A percentile compares a stretch with the other conserved stretches of the same genome.
These are phyloP conservation scores for Forsythia suspensa DNA, from an alignment of 257 asterid species.

Conservation along the genomic window DNA sequence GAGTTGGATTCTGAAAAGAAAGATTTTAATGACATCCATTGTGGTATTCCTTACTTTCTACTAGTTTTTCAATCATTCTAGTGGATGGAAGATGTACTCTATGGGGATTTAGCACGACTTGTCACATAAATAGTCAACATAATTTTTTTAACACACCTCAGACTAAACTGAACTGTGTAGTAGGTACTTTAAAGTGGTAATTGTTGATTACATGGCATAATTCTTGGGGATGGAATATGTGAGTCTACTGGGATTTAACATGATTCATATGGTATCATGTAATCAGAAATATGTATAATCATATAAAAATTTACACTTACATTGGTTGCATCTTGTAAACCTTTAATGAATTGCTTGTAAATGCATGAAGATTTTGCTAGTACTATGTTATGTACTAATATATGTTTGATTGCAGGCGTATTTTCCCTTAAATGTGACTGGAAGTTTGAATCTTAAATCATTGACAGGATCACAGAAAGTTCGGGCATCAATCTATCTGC, in stretches of 20 bases:
- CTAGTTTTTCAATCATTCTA: neutral
- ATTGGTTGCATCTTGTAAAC: neutral
- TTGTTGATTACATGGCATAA: neutral
- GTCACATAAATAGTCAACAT: neutral
- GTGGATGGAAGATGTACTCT: neutral
- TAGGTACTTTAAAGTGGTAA: neutral
- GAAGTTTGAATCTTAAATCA: slow-evolving; percentile 77
- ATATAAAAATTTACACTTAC: neutral
- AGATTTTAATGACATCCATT: slow-evolving; percentile 25
- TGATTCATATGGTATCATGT: neutral
- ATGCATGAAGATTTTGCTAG: slow-evolving; percentile 20
- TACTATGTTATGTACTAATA: slow-evolving; percentile 38
- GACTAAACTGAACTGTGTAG: neutral
- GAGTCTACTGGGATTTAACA: neutral
- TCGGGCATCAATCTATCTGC: slow-evolving; percentile 41
- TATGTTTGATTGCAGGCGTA: slow-evolving; percentile 66
- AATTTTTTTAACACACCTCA: neutral
- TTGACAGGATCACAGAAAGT: slow-evolving; percentile 72
- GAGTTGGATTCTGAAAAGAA: slow-evolving; percentile 35
- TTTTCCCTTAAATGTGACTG: slow-evolving; percentile 64
- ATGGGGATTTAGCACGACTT: neutral
- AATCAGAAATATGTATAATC: slow-evolving; percentile 1
- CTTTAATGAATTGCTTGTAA: slow-evolving; percentile 18
- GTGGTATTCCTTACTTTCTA: slow-evolving; percentile 36
- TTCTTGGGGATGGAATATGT: neutral